Base-by-base conservation (phyloP, 768 basidiomycete species). In the Hygrophorus pudorinus region DNA sequence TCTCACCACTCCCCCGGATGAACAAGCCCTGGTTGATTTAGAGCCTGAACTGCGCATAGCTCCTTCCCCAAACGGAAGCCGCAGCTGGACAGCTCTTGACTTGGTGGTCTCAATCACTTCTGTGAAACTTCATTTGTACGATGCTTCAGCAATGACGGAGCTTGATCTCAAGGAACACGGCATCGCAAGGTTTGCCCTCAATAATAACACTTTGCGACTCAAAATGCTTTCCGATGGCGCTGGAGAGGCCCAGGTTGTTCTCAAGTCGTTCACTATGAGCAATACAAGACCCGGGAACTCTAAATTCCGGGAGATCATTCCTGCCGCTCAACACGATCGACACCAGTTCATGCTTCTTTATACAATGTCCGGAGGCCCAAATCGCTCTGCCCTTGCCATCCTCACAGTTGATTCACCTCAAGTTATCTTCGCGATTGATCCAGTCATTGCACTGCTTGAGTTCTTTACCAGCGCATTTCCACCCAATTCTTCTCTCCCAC, bases 281-380 rank as follows among this genome's bases (percentile, higher is more conserved):
- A 93, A 94, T 58, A 97, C 82, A 2, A 73, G 83, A 42, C 76
- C 86, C 0, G 88, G 89, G 5, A 68, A 69, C 38, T 85, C 89
- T 18, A 82, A 76, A 54, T 97, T 92, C 68, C 78, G 92, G 33
- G 93, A 98, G 60, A 92, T 99, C 45, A 87, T 99, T 48, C 94
- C 96, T 10, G 82, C 91, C 4, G 85, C 89, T 11, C 76, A 81
- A 45, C 90, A 96, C 53, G 76, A 82, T 47, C 70, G 86, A 41
- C 92, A 93, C 48, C 90, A 96, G 55, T 84, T 98, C 57, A 96
- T 94, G 88, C 58, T 96, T 13, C 73, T 96, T 27, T 97, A 87
- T 60, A 87, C 87, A 2, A 75, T 75, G 51, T 72, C 89, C 9
- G 81, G 83, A 12, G 79, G 78, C 1, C 34, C 57, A 7, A 65